phyloP scores from a whole-genome alignment of 495 filamentous ascomycete species.

The Oidiodendron maius region DNA sequence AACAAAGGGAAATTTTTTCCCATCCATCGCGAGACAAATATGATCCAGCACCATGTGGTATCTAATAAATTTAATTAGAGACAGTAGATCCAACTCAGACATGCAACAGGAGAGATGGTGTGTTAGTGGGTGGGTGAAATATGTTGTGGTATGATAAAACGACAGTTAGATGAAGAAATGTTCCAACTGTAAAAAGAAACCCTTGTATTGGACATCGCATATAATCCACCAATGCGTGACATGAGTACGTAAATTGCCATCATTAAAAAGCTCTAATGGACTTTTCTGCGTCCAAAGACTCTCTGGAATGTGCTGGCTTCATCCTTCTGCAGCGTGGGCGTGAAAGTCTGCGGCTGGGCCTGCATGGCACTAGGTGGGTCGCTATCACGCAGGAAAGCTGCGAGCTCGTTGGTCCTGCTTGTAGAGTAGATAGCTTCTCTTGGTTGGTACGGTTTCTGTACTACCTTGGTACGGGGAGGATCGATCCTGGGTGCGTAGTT shows the following conservation, averaged over 20 bases:
- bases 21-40: background rate
- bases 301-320: constrained; percentile 19
- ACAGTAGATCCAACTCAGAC: background rate
- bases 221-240: background rate
- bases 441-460: constrained; percentile 49
- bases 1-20: no score
- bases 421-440: constrained; percentile 36
- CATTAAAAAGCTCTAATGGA: constrained; percentile 6
- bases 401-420: constrained; percentile 58
- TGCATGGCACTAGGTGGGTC: constrained; percentile 51
- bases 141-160: no score
- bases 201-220: no score
- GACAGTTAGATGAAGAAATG: background rate
- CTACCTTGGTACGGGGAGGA: constrained; percentile 26
- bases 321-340: constrained; percentile 19
- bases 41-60: background rate
- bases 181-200: background rate
- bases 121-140: background rate
- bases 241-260: background rate
- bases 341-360: constrained; percentile 18
- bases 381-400: constrained; percentile 74
- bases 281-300: constrained; percentile 23
- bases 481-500: constrained; percentile 26
- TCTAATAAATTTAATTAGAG: constrained; percentile 1
- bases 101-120: background rate